These are phyloP conservation scores for Aspergillus heteromorphus DNA, from an alignment of 495 filamentous ascomycete species.

Conservation along the genomic window DNA sequence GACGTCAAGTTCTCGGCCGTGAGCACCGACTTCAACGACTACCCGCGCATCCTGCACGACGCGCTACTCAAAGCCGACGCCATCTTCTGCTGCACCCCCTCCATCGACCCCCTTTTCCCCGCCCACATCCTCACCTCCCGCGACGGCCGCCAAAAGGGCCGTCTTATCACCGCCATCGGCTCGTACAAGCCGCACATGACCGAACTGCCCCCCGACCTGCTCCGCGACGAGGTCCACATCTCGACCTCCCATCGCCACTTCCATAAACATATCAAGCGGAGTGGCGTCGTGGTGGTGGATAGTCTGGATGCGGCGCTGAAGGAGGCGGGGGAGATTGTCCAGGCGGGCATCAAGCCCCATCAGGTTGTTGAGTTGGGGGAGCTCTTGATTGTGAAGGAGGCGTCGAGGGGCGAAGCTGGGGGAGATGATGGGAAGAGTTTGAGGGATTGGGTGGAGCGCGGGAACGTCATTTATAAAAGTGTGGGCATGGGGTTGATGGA, in stretches of 20 bases:
- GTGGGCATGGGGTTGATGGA: constrained; percentile 46
- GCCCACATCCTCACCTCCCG: constrained; percentile 56
- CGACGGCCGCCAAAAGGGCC: constrained; percentile 67
- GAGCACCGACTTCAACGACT: constrained; percentile 67
- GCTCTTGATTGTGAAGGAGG: constrained; percentile 65
- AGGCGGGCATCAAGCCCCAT: constrained; percentile 62
- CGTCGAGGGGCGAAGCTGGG: constrained; percentile 26
- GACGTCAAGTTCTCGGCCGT: constrained; percentile 66
- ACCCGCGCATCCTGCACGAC: constrained; percentile 57
- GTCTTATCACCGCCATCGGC: constrained; percentile 77
- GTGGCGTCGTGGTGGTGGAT: constrained; percentile 79
- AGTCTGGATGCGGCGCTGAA: constrained; percentile 70
- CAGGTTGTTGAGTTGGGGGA: constrained; percentile 86
- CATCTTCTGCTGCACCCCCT: constrained; percentile 78
- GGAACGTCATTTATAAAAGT: constrained; percentile 63
- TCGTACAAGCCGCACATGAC: constrained; percentile 81
- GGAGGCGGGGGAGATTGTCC: constrained; percentile 85
- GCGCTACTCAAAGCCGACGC: constrained; percentile 65
- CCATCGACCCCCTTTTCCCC: constrained; percentile 56
- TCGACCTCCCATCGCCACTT: constrained; percentile 50
- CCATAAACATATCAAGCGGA: constrained; percentile 65
- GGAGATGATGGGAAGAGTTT: constrained; percentile 50
- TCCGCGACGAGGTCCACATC: constrained; percentile 61
- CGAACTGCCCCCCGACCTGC: constrained; percentile 72
- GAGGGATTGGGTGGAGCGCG: constrained; percentile 65